Conservation (phyloP, 352 stramenopile genomes). For the Blastocystis sp. region DNA sequence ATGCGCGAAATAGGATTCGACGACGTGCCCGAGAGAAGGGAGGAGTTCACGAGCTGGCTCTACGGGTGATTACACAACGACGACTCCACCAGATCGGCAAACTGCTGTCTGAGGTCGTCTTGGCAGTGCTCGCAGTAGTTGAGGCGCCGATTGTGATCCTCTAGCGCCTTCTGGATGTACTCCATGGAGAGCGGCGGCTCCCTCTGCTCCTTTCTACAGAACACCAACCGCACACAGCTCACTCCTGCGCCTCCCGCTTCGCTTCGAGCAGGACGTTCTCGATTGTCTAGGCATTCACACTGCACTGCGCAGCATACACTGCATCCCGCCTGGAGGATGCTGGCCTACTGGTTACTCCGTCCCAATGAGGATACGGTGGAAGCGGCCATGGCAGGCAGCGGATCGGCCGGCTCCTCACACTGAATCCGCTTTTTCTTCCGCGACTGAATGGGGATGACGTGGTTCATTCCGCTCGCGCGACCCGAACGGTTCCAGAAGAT, state of each 20-base stretch:
- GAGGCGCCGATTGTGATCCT: slow-evolving; percentile 30
- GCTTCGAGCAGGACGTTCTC: slow-evolving; percentile 64
- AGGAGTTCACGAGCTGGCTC: slow-evolving; percentile 52
- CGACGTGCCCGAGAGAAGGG: slow-evolving; percentile 36
- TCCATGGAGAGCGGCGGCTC: not conserved
- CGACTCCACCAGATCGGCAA: slow-evolving; percentile 11
- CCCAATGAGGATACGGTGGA: not conserved
- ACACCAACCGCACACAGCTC: not conserved
- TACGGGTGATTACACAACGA: not conserved
- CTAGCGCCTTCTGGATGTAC: not conserved
- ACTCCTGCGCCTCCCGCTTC: slow-evolving; percentile 33
- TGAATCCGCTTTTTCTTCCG: not conserved
- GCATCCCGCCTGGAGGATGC: slow-evolving; percentile 26
- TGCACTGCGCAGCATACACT: not conserved
- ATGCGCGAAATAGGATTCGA: not conserved
- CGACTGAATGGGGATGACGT: not conserved
- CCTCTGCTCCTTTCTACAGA: not conserved
- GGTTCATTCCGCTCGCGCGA: not conserved
- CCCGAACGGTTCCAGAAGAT: not conserved
- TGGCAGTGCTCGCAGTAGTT: slow-evolving; percentile 13
- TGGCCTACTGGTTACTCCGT: not conserved
- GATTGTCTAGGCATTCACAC: slow-evolving; percentile 47
- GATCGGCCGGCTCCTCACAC: not conserved
- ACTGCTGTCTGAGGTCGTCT: slow-evolving; percentile 16
- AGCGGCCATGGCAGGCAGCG: not conserved